Conservation (phyloP, 768 basidiomycete species). For the Suillus spraguei region DNA sequence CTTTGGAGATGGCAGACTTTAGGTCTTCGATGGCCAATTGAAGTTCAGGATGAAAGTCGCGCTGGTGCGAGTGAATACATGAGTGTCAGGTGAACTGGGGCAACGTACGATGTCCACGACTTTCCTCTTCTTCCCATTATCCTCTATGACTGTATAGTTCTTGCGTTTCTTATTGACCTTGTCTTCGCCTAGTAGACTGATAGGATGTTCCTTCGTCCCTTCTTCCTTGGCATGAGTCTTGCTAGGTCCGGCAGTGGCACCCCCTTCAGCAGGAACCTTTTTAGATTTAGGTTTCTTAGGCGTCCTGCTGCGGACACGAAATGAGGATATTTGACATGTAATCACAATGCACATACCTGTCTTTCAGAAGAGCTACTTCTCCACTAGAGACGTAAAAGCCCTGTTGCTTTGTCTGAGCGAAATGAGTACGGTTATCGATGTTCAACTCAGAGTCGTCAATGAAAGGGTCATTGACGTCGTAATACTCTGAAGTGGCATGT, state of each 20-base stretch:
- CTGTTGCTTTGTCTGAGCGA: constrained; percentile 89
- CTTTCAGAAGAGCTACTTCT: constrained; percentile 83
- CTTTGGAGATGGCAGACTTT: constrained; percentile 59
- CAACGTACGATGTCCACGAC: constrained; percentile 62
- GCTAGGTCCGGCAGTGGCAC: constrained; percentile 12
- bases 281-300: constrained; percentile 76
- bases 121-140: constrained; percentile 72
- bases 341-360: constrained; percentile 46
- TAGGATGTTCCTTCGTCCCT: constrained; percentile 55
- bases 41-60: constrained; percentile 72
- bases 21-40: constrained; percentile 62
- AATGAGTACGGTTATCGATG: constrained; percentile 87
- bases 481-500: constrained; percentile 68
- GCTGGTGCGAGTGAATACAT: constrained; percentile 34
- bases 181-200: constrained; percentile 44
- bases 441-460: constrained; percentile 97
- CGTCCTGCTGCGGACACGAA: constrained; percentile 38
- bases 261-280: constrained; percentile 38
- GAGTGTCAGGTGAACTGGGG: background rate
- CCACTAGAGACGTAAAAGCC: constrained; percentile 93
- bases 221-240: constrained; percentile 33
- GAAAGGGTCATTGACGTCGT: constrained; percentile 91
- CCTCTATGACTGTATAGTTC: constrained; percentile 51
- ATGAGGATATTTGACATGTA: constrained; percentile 16
- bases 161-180: constrained; percentile 54